phyloP scores from a whole-genome alignment of 305 asterid genomes.

The Fraxinus latifolia region DNA sequence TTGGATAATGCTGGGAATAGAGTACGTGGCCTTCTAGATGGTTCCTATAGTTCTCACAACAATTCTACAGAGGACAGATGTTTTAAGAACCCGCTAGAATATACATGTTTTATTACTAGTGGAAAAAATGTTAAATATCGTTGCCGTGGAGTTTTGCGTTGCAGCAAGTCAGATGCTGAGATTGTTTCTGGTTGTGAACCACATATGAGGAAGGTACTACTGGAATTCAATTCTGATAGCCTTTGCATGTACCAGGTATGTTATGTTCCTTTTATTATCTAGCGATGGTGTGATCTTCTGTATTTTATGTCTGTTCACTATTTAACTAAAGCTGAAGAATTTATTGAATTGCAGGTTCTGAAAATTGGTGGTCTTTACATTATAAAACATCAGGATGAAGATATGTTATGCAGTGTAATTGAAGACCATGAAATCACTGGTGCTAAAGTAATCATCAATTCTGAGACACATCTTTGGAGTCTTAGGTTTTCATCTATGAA shows the following conservation, averaged over 20 bases:
- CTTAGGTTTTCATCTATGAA: constrained; percentile 45
- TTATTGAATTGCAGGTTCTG: constrained; percentile 55
- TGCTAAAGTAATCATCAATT: constrained; percentile 43
- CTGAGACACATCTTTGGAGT: constrained; percentile 51
- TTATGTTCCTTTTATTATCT: constrained; percentile 19
- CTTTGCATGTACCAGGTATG: constrained; percentile 56
- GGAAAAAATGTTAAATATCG: constrained; percentile 29
- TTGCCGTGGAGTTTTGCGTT: constrained; percentile 44
- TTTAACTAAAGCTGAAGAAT: constrained; percentile 3
- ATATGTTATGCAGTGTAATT: constrained; percentile 37
- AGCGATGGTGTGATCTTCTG: background rate
- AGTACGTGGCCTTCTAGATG: constrained; percentile 21
- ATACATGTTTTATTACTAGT: constrained; percentile 51
- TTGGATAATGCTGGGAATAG: constrained; percentile 31
- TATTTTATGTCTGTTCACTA: constrained; percentile 14
- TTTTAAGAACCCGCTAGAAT: constrained; percentile 29
- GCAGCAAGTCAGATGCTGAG: constrained; percentile 34
- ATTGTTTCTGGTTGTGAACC: constrained; percentile 39
- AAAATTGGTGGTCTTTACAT: constrained; percentile 65
- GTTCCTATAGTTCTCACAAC: constrained; percentile 17
- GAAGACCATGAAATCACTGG: constrained; percentile 24
- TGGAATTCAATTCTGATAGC: constrained; percentile 63
- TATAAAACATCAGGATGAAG: constrained; percentile 49
- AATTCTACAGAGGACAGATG: constrained; percentile 24
- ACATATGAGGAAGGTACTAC: constrained; percentile 45